Percentiles rank a stretch among this genome's conserved stretches.
Evolutionary conservation across 371 early-diverging fungal genomes (phyloP).

Genomic region (Mucor ambiguus): DNA sequence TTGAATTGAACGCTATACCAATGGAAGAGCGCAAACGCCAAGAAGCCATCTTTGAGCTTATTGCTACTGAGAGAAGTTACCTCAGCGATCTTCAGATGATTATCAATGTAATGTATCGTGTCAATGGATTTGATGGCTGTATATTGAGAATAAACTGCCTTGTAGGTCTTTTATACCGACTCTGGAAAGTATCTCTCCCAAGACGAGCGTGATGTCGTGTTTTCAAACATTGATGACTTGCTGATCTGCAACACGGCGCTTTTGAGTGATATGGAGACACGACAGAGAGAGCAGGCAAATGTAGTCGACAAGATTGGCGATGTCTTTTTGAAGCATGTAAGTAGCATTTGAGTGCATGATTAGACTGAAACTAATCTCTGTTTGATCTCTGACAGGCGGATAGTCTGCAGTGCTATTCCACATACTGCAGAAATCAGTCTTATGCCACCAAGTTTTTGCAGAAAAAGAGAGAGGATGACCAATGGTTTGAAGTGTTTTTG

Average conservation of each 20-base stretch:
- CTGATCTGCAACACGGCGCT: constrained; percentile 70
- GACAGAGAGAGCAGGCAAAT: constrained; percentile 57
- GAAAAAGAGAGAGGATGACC: constrained; percentile 57
- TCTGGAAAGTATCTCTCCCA: constrained; percentile 42
- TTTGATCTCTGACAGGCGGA: constrained; percentile 37
- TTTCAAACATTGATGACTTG: constrained; percentile 76
- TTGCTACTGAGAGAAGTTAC: constrained; percentile 84
- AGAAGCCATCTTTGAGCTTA: constrained; percentile 88
- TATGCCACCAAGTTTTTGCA: constrained; percentile 67
- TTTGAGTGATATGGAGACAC: constrained; percentile 68
- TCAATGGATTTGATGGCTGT: too few relatives aligned
- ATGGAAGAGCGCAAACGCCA: constrained; percentile 79
- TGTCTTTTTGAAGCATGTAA: constrained; percentile 63
- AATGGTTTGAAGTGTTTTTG: constrained; percentile 61
- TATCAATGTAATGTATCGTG: constrained; percentile 55
- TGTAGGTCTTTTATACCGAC: constrained; percentile 55
- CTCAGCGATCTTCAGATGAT: constrained; percentile 83
- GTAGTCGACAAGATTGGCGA: constrained; percentile 61
- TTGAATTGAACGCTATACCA: constrained; percentile 38
- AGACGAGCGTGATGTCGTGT: constrained; percentile 47
- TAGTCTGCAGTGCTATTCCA: constrained; percentile 61
- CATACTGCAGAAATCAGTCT: constrained; percentile 71
- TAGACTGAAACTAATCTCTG: background rate
- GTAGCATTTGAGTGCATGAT: background rate
- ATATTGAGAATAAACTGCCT: background rate